A percentile compares a stretch with the other conserved stretches of the same genome.
phyloP scores from a whole-genome alignment of 495 filamentous ascomycete genomes.

The Penicillium ucsense region DNA sequence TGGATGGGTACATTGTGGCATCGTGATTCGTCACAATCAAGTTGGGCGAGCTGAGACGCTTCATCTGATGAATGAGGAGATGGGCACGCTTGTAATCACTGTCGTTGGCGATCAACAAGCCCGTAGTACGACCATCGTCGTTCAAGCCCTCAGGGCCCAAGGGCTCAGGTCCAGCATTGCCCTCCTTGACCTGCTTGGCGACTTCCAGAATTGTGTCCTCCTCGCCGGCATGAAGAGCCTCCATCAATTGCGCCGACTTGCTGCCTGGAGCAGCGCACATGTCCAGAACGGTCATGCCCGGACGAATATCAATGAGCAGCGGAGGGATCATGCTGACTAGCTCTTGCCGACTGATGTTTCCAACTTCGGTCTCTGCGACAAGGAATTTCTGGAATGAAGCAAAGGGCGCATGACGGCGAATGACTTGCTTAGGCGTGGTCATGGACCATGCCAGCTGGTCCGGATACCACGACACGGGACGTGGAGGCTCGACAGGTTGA shows the following conservation, averaged over 20 bases:
- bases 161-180: constrained; percentile 37
- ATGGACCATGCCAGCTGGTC: constrained; percentile 91
- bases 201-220: constrained; percentile 65
- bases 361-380: constrained; percentile 93
- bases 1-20: constrained; percentile 88
- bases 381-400: constrained; percentile 93
- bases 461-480: constrained; percentile 80
- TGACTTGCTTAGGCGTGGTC: constrained; percentile 89
- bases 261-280: constrained; percentile 95
- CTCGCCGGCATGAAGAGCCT: constrained; percentile 87
- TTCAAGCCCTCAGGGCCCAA: constrained; percentile 42
- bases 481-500: constrained; percentile 67
- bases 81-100: constrained; percentile 89
- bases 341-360: constrained; percentile 95
- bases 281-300: constrained; percentile 87
- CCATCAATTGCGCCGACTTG: constrained; percentile 90
- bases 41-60: constrained; percentile 92
- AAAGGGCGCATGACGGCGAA: constrained; percentile 86
- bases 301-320: constrained; percentile 78
- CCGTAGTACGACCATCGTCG: constrained; percentile 81
- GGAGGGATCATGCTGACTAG: constrained; percentile 98
- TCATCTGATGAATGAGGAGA: constrained; percentile 95
- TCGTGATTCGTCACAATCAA: constrained; percentile 97
- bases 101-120: constrained; percentile 90
- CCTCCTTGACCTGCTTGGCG: constrained; percentile 41